Base-by-base conservation (phyloP, 2,329 filamentous ascomycete species). In the Fusarium stilboides region DNA sequence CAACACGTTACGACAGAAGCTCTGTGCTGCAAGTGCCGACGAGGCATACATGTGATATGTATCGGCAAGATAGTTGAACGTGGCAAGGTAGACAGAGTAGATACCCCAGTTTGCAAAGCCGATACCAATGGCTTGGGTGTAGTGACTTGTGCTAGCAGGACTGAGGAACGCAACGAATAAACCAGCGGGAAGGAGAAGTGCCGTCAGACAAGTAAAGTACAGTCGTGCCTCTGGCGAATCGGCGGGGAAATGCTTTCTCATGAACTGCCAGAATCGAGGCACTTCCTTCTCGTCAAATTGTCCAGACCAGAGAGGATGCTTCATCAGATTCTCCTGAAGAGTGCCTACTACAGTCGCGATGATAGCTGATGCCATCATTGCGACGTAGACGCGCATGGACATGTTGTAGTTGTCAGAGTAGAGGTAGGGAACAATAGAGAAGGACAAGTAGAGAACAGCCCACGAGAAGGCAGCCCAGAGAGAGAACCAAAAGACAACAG, bases 31-130 rank as follows among this genome's bases (percentile, higher is more conserved):
- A 8, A 97, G 82, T 0, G 94, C 94, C 1, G 92, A 96, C 39
- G 91, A 94, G 1, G 94, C 93, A 74, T 95, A 97, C 4, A 87
- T 85, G 76, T 94, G 91, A 78, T 97, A 98, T 2, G 91, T 91
- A 76, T 98, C 94, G 20, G 94, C 94, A 2, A 98, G 85, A 73
- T 97, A 98, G 77, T 98, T 98, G 82, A 98, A 97, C 0, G 94
- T 92, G 4, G 94, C 91, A 2, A 98, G 86, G 76, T 97, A 97
- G 36, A 98, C 89, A 40, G 89, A 91, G 78, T 93, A 95, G 69
- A 98, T 97, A 28, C 94, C 91, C 84, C 95, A 92, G 0, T 92
- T 95, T 0, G 93, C 90, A 62, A 94, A 87, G 1, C 85, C 88
- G 34, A 97, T 85, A 1, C 89, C 91, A 5, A 95, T 79, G 0